These are phyloP conservation scores for Trypanosoma congolense DNA, from an alignment of 208 protist species.

Conservation along the genomic window DNA sequence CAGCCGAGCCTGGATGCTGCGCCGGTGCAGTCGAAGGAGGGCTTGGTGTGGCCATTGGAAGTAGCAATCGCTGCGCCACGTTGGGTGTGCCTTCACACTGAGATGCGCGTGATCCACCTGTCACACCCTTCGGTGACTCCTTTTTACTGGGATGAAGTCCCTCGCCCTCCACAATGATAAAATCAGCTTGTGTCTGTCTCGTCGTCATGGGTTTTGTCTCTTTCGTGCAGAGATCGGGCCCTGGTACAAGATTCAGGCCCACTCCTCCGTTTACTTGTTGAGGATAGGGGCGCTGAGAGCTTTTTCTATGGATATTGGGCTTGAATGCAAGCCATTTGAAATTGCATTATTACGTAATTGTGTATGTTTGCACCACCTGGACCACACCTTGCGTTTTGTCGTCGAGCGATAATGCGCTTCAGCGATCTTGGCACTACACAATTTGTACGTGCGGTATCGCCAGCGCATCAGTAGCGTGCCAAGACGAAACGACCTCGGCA, in stretches of 20 bases:
- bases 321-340: not conserved
- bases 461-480: constrained; percentile 11
- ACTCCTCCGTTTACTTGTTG: not conserved
- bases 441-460: constrained; percentile 17
- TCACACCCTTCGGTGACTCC: constrained; percentile 4
- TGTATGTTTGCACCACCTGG: constrained; percentile 2
- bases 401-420: not conserved
- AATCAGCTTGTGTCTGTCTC: not conserved
- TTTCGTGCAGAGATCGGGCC: not conserved
- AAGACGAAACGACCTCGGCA: constrained; percentile 11
- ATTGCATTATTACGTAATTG: not conserved
- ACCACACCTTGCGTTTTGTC: constrained; percentile 6
- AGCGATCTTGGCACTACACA: constrained; percentile 5
- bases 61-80: constrained; percentile 3
- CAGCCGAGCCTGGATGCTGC: not conserved
- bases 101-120: not conserved
- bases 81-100: not conserved
- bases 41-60: constrained; percentile 17
- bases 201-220: not conserved
- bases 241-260: not conserved
- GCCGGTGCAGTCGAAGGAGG: not conserved
- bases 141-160: constrained; percentile 21
- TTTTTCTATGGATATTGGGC: not conserved
- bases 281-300: not conserved
- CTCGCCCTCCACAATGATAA: constrained; percentile 1